Base-by-base conservation (phyloP, 805 yeast genomes). In the Suhomyces faveliae region DNA sequence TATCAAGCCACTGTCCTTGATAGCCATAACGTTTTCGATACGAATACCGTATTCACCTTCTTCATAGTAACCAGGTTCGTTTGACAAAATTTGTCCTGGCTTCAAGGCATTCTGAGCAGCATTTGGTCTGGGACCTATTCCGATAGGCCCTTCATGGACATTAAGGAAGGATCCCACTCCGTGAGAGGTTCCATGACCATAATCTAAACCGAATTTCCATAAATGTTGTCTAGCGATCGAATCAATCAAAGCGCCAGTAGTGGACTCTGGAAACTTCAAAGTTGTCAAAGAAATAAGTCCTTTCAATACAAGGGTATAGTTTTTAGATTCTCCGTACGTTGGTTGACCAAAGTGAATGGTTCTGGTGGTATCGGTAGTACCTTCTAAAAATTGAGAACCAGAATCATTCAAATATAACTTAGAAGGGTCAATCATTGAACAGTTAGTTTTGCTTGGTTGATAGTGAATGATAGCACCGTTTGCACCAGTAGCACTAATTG, bases 391-490 rank as follows among this genome's bases (percentile, higher is more conserved):
- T 54, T 81, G 87, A 10, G 82, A 72, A 6, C 87, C 86, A 2
- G 83, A 75, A 59, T 81, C 87, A 57, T 77, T 71, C 39, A 81
- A 68, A 59, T 80, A 81, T 19, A 80, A 67, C 42, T 78, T 74
- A 33, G 68, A 65, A 5, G 83, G 84, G 53, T 80, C 77, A 39
- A 81, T 80, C 7, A 74, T 63, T 5, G 78, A 56, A 49, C 77
- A 72, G 9, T 63, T 59, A 2, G 69, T 69, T 43, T 64, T 61
- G 10, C 62, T 56, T 3, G 95, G 94, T 37, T 81, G 69, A 62
- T 87, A 87, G 62, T 87, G 95, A 51, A 87, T 84, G 24, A 87
- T 72, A 1, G 94, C 87, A 7, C 89, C 87, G 61, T 86, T 87
- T 10, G 89, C 73, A 0, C 92, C 94, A 1, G 88, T 74, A 4